Conservation (phyloP, 805 yeast genomes). For the Lachancea thermotolerans region DNA sequence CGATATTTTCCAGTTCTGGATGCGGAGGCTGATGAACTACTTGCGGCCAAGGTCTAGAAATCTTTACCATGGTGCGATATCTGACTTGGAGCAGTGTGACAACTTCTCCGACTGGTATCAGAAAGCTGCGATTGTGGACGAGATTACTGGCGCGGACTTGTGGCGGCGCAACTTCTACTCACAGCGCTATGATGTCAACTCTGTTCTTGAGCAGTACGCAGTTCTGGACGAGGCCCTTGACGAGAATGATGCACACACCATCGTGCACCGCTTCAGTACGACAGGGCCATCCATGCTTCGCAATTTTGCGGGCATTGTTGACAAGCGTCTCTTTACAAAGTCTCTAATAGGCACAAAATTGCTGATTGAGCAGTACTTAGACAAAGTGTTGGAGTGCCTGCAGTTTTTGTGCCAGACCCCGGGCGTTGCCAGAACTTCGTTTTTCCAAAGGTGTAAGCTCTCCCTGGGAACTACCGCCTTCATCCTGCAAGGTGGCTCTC, state of each 20-base stretch:
- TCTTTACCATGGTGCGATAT: slow-evolving; percentile 37
- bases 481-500: slow-evolving; percentile 87
- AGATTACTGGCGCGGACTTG: slow-evolving; percentile 45
- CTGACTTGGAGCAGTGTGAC: slow-evolving; percentile 44
- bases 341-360: slow-evolving; percentile 84
- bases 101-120: slow-evolving; percentile 68
- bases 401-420: slow-evolving; percentile 43
- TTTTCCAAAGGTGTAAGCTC: slow-evolving; percentile 80
- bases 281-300: slow-evolving; percentile 65
- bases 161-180: slow-evolving; percentile 85
- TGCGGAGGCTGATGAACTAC: slow-evolving; percentile 20
- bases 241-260: slow-evolving; percentile 43
- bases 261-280: slow-evolving; percentile 62
- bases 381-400: slow-evolving; percentile 71
- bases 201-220: slow-evolving; percentile 69
- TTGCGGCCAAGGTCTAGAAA: slow-evolving; percentile 28
- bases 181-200: slow-evolving; percentile 71
- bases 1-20: slow-evolving; percentile 40
- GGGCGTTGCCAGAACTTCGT: slow-evolving; percentile 52
- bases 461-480: slow-evolving; percentile 88
- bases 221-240: slow-evolving; percentile 55
- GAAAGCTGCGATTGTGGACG: slow-evolving; percentile 44
- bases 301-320: slow-evolving; percentile 87
- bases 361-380: slow-evolving; percentile 59
- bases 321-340: slow-evolving; percentile 68